Evolutionary conservation across 108 stramenopile species (phyloP).

Genomic region (Cyclostephanos tholiformis): DNA sequence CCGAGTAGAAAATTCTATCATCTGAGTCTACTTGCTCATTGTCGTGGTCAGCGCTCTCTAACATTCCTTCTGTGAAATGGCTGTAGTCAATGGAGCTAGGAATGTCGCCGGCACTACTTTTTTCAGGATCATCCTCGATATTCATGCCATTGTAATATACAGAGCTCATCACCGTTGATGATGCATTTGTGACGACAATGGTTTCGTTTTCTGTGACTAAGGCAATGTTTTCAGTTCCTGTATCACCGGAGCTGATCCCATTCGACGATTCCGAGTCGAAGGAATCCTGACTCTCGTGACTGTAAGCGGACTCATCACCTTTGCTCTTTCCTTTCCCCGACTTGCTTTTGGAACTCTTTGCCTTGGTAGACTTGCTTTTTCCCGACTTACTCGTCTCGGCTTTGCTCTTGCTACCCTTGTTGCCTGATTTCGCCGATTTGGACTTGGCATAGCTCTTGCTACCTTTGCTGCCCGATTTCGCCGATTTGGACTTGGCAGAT

Average conservation of each 20-base stretch:
- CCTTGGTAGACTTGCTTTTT: slow-evolving; percentile 2
- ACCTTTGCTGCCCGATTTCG: background rate
- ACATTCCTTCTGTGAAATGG: background rate
- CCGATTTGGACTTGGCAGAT: slow-evolving; percentile 1
- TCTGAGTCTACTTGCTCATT: background rate
- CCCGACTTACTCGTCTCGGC: slow-evolving; percentile 15
- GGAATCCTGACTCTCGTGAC: background rate
- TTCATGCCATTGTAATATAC: background rate
- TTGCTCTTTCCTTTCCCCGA: background rate
- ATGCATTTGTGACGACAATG: background rate
- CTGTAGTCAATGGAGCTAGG: background rate
- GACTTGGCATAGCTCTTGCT: slow-evolving; percentile 1
- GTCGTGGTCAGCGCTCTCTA: background rate
- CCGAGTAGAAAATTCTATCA: background rate
- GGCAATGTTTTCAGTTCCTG: background rate
- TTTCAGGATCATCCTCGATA: background rate
- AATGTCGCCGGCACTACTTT: background rate
- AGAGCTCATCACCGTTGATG: background rate
- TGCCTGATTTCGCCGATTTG: background rate
- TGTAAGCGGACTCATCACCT: background rate
- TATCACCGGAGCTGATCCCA: background rate
- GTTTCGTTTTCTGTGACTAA: background rate
- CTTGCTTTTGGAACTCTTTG: background rate
- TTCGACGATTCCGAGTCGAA: background rate
- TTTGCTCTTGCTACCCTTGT: slow-evolving; percentile 14